phyloP scores from a whole-genome alignment of 73 alveolate species.

The Uronychia setigera region DNA sequence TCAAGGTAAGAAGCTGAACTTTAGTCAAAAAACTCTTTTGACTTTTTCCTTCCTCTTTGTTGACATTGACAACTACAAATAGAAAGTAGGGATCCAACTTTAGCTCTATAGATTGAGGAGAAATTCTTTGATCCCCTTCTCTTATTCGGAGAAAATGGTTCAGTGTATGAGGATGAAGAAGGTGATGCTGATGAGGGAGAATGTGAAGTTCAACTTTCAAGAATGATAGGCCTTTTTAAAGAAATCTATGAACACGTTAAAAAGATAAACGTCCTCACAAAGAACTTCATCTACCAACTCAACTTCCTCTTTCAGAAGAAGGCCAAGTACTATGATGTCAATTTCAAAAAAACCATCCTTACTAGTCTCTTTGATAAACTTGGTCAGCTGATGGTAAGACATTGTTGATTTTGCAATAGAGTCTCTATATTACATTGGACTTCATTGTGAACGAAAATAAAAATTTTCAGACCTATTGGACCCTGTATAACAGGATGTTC shows the following conservation, averaged over 20 bases:
- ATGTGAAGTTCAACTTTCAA: conserved; percentile 64
- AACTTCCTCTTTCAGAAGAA: conserved; percentile 77
- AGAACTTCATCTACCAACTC: conserved; percentile 72
- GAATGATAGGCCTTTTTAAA: conserved; percentile 74
- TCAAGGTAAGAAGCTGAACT: conserved; percentile 31
- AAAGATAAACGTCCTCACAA: conserved; percentile 69
- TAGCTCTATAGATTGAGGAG: conserved; percentile 55
- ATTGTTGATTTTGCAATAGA: background rate
- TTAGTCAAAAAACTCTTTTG: conserved; percentile 35
- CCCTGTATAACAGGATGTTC: conserved; percentile 82
- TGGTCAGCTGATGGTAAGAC: conserved; percentile 64
- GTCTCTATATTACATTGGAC: conserved; percentile 72
- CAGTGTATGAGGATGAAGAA: conserved; percentile 65
- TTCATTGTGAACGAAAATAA: conserved; percentile 80
- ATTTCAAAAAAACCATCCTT: conserved; percentile 71
- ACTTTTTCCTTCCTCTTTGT: conserved; percentile 44
- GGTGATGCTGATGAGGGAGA: conserved; percentile 72
- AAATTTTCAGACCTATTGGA: conserved; percentile 80
- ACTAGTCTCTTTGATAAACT: conserved; percentile 74
- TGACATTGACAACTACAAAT: conserved; percentile 51
- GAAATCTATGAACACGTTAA: conserved; percentile 76
- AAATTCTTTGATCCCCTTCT: conserved; percentile 64
- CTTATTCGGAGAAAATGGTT: conserved; percentile 66
- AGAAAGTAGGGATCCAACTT: too few species aligned
- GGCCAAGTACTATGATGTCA: conserved; percentile 56